These are phyloP conservation scores for Ulmus americana DNA, from an alignment of 331 rosid genomes.

Conservation along the genomic window DNA sequence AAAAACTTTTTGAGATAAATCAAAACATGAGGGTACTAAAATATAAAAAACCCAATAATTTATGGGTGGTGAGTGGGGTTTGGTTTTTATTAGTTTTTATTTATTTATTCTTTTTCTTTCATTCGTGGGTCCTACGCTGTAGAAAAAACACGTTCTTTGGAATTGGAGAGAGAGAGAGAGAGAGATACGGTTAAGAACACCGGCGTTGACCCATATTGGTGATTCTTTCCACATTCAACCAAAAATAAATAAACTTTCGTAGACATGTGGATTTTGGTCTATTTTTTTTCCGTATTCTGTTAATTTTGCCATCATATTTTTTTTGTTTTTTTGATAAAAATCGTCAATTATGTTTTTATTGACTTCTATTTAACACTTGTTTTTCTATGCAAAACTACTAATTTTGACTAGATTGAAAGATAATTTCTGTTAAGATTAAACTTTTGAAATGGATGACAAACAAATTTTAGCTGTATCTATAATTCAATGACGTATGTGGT, in stretches of 20 bases:
- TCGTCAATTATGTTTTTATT: too few species aligned
- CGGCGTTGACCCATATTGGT: slow-evolving; percentile 18
- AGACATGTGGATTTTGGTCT: background rate
- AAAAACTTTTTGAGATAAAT: too few species aligned
- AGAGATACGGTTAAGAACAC: background rate
- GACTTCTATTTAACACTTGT: too few species aligned
- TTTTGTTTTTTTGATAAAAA: too few species aligned
- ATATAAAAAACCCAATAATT: too few species aligned
- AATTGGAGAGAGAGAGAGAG: slow-evolving; percentile 9
- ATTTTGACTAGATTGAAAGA: too few species aligned
- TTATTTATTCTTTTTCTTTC: background rate
- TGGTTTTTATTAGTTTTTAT: background rate
- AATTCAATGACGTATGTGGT: too few species aligned
- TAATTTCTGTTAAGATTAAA: too few species aligned
- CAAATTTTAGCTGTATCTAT: too few species aligned
- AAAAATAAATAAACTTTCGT: background rate
- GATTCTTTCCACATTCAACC: slow-evolving; percentile 16
- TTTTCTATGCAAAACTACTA: too few species aligned
- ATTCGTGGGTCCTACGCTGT: background rate
- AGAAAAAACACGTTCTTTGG: background rate
- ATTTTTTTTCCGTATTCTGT: background rate
- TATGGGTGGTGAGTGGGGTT: slow-evolving; percentile 6
- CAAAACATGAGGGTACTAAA: background rate
- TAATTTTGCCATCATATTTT: too few species aligned
- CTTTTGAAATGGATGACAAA: too few species aligned